Percentiles rank a stretch among this genome's conserved stretches.
Evolutionary conservation across 768 basidiomycete species (phyloP).

Genomic region (Dacryopinax primogenitus): DNA sequence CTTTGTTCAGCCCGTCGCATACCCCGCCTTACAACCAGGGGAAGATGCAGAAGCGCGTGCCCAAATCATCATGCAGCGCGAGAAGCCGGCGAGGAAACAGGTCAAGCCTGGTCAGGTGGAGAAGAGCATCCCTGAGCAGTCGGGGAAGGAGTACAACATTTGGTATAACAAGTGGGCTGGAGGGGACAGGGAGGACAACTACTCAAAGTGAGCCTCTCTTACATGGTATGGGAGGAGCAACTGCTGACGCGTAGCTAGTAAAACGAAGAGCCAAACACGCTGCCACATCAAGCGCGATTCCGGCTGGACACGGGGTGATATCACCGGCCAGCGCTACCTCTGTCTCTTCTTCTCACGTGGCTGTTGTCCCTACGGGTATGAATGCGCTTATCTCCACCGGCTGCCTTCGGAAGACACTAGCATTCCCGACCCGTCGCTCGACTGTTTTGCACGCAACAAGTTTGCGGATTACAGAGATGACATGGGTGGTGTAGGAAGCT

Average conservation of each 20-base stretch:
- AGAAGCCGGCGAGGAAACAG: slow-evolving; percentile 82
- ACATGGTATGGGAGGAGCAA: background rate
- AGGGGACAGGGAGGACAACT: slow-evolving; percentile 90
- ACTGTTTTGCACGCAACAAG: slow-evolving; percentile 94
- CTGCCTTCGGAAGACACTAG: slow-evolving; percentile 58
- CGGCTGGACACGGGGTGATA: slow-evolving; percentile 90
- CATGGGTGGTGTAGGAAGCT: slow-evolving; percentile 98
- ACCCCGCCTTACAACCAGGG: background rate
- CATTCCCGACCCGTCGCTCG: slow-evolving; percentile 83
- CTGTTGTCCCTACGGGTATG: slow-evolving; percentile 96
- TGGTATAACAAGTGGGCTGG: slow-evolving; percentile 99
- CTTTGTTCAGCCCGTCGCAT: background rate
- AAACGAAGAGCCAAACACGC: slow-evolving; percentile 86
- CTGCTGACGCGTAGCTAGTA: slow-evolving; percentile 36
- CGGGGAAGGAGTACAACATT: slow-evolving; percentile 93
- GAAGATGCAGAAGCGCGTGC: background rate
- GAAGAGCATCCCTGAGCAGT: slow-evolving; percentile 76
- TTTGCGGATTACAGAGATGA: slow-evolving; percentile 96
- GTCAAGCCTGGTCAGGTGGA: slow-evolving; percentile 83
- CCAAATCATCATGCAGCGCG: background rate
- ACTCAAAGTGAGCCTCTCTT: slow-evolving; percentile 60
- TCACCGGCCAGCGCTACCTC: slow-evolving; percentile 79
- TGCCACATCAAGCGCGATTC: slow-evolving; percentile 80
- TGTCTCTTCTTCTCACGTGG: slow-evolving; percentile 94
- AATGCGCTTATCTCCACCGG: slow-evolving; percentile 90